Evolutionary conservation across 1,284 basidiomycete genomes (phyloP).

Genomic region (Malassezia yamatoensis): DNA sequence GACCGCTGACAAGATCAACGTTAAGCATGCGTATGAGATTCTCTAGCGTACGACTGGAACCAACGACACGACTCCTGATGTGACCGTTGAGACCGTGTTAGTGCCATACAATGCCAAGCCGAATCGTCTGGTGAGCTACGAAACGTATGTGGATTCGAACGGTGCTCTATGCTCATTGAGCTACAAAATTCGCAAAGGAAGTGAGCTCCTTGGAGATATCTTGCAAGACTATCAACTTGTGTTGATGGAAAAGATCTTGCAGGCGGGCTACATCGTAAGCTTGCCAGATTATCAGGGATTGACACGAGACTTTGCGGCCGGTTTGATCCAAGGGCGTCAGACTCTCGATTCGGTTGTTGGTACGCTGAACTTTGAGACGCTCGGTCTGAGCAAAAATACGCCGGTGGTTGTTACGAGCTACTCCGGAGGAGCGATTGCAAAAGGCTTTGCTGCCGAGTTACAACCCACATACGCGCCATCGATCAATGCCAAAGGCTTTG

Average conservation of each 20-base stretch:
- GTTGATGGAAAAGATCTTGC: background rate
- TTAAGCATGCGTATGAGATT: conserved; percentile 22
- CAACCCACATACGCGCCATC: conserved; percentile 22
- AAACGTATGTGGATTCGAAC: conserved; percentile 21
- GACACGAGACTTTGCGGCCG: conserved; percentile 23
- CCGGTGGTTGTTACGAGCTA: conserved; percentile 23
- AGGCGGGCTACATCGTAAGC: conserved; percentile 28
- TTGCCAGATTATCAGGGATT: conserved; percentile 30
- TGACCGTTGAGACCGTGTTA: conserved; percentile 24
- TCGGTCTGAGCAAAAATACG: conserved; percentile 10
- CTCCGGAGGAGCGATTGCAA: conserved; percentile 27
- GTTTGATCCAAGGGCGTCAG: conserved; percentile 24
- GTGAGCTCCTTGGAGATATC: background rate
- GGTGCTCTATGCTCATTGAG: conserved; percentile 25
- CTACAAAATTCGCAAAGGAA: conserved; percentile 21
- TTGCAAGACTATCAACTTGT: background rate
- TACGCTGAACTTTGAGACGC: conserved; percentile 3
- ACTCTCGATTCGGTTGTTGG: conserved; percentile 27
- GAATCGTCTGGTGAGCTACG: conserved; percentile 23
- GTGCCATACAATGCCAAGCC: conserved; percentile 22
- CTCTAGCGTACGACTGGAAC: conserved; percentile 22
- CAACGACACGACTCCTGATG: background rate
- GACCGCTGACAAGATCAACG: conserved; percentile 11
- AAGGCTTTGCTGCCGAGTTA: conserved; percentile 22
- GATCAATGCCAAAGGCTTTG: conserved; percentile 25